phyloP scores from a whole-genome alignment of 805 yeast species.

The Blastobotrys peoriensis region DNA sequence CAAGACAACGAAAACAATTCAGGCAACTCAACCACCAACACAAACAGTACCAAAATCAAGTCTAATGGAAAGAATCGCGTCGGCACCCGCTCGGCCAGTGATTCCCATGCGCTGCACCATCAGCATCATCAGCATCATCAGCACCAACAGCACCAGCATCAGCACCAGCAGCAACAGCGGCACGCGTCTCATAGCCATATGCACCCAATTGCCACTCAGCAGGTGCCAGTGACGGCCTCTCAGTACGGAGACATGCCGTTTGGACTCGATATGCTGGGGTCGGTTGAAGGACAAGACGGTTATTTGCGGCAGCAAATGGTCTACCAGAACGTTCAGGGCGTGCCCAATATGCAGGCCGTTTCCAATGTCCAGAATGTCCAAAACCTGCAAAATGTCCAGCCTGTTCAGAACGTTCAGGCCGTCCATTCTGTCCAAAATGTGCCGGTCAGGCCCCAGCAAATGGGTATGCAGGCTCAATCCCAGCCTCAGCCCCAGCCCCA shows the following conservation, averaged over 20 bases:
- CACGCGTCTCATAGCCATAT: background rate
- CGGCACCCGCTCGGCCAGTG: constrained; percentile 1
- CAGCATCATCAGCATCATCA: constrained; percentile 15
- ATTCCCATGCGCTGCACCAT: background rate
- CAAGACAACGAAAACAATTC: background rate
- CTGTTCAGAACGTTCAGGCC: background rate
- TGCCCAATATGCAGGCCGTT: background rate
- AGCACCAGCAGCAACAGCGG: constrained; percentile 21
- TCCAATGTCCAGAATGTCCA: constrained; percentile 2
- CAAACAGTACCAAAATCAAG: no score
- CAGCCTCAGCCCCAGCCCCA: background rate
- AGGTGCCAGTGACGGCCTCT: background rate
- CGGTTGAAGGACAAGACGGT: background rate
- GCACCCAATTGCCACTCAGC: background rate
- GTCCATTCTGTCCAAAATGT: background rate
- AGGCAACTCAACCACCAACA: background rate
- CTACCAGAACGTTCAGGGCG: constrained; percentile 1
- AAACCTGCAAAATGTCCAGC: background rate
- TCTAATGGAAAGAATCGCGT: background rate
- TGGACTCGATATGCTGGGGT: constrained; percentile 1
- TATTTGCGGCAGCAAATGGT: constrained; percentile 4
- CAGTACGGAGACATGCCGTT: background rate
- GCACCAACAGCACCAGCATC: constrained; percentile 17
- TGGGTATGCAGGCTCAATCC: background rate
- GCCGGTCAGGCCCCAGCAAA: no score